Evolutionary conservation across 192 early-diverging fungal genomes (phyloP), one percentile per base, ranked within the genome.

Genomic region (Linnemannia exigua): DNA sequence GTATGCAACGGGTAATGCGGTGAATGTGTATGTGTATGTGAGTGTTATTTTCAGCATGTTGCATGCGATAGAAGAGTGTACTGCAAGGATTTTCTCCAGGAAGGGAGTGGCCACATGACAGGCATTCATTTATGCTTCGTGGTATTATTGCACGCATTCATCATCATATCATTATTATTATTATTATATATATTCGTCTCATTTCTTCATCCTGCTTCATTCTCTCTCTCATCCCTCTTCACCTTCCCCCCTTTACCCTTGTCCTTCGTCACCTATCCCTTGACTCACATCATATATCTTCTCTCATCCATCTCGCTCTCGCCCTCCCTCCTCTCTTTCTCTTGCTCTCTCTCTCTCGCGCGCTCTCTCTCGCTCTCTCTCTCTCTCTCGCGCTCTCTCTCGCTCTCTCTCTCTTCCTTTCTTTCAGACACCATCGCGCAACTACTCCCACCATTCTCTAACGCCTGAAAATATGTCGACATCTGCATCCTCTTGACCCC

Each of bases 401-500:
- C 28, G 11, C 11, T 9, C 41, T 11, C 22, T 44, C 66, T 63
- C 28, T 36, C 37, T 52, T 74, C 35, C 33, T 1, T 74, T 52
- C 35, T 25, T 35, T 74, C 31, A n/a, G 2, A 17, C 54, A 14
- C 28, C 31, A 35, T 25, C 22, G 41, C 22, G 35, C 6, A 16
- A n/a, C 25, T 15, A 50, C 33, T 52, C 20, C 47, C 16, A 6
- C 0, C 28, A 16, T 28, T 33, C 16, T 37, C 25, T 17, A 33
- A 74, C 31, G 17, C 52, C 70, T 25, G 52, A 54, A 54, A 58
- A 63, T 41, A 70, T 70, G 38, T 48, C 35, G 31, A 54, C 72
- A 50, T n/a, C 35, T 35, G 52, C 47, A 14, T 16, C 50, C 19
- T 17, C 28, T 22, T 51, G 46, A 35, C 25, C 20, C 72, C 17